phyloP scores from a whole-genome alignment of 768 basidiomycete genomes.

The Boletellus emodensis region DNA sequence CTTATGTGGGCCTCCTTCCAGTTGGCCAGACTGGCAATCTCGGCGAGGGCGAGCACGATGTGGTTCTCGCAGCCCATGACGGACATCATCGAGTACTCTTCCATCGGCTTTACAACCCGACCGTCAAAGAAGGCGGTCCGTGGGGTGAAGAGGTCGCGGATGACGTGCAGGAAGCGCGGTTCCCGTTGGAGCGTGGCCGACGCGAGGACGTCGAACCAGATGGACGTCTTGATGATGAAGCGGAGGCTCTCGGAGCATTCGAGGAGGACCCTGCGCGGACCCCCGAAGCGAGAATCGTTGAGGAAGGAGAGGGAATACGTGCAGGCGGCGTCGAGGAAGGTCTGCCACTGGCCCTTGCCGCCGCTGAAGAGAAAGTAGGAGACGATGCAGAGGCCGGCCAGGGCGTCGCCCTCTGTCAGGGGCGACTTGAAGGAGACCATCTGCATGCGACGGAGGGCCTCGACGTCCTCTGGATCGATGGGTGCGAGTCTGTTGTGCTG shows the following conservation, averaged over 20 bases:
- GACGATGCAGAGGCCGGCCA: conserved; percentile 72
- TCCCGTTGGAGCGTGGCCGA: conserved; percentile 60
- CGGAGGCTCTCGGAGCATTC: conserved; percentile 47
- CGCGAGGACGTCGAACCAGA: conserved; percentile 86
- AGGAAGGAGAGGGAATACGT: conserved; percentile 52
- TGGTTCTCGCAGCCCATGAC: conserved; percentile 84
- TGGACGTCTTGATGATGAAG: conserved; percentile 78
- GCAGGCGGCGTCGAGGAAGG: conserved; percentile 61
- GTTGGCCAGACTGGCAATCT: conserved; percentile 57
- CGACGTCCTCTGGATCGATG: conserved; percentile 23
- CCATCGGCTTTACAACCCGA: conserved; percentile 38
- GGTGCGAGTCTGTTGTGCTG: conserved; percentile 22
- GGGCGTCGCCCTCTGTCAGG: conserved; percentile 62
- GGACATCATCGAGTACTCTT: conserved; percentile 65
- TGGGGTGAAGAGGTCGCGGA: conserved; percentile 50
- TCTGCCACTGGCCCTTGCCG: conserved; percentile 63
- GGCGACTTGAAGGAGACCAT: conserved; percentile 17
- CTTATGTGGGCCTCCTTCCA: conserved; percentile 54
- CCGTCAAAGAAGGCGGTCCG: conserved; percentile 19
- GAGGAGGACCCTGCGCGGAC: conserved; percentile 44
- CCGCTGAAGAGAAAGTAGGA: conserved; percentile 78
- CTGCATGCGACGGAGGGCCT: conserved; percentile 25
- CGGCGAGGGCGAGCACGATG: conserved; percentile 74
- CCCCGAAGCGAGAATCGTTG: conserved; percentile 31
- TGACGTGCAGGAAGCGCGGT: conserved; percentile 55